phyloP scores from a whole-genome alignment of 164 flowering plant genomes.

The Euptelea pleiosperma region DNA sequence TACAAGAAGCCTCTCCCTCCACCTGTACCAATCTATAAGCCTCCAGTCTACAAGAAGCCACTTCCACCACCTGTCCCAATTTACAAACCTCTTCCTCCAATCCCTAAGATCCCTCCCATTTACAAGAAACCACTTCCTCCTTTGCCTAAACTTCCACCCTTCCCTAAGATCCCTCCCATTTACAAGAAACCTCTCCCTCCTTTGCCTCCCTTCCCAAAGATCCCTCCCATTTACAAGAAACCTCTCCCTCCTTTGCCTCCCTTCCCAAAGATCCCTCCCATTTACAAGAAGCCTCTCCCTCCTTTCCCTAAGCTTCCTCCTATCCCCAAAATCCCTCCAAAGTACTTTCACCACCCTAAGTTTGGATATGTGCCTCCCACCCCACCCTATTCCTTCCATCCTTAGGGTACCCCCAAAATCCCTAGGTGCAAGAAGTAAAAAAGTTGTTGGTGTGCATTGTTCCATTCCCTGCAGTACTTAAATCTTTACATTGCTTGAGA shows the following conservation, averaged over 20 bases:
- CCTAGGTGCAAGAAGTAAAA: too few relatives aligned
- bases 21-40: too few relatives aligned
- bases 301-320: slow-evolving; percentile 26
- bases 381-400: too few relatives aligned
- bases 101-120: slow-evolving; percentile 16
- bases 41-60: too few relatives aligned
- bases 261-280: neutral
- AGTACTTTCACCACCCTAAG: too few relatives aligned
- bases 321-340: slow-evolving; percentile 27
- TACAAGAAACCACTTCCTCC: slow-evolving; percentile 23
- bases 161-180: slow-evolving; percentile 23
- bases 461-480: too few relatives aligned
- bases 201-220: neutral
- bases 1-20: slow-evolving; percentile 23
- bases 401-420: too few relatives aligned
- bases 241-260: slow-evolving; percentile 8
- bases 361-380: too few relatives aligned
- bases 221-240: neutral
- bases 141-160: slow-evolving; percentile 14
- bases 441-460: too few relatives aligned
- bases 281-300: slow-evolving; percentile 22
- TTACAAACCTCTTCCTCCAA: slow-evolving; percentile 21
- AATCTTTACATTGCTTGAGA: too few relatives aligned
- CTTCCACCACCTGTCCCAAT: slow-evolving; percentile 17
- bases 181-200: slow-evolving; percentile 4